These are phyloP conservation scores for Aspergillus ibericus DNA, from an alignment of 2,329 filamentous ascomycete species.

Conservation along the genomic window DNA sequence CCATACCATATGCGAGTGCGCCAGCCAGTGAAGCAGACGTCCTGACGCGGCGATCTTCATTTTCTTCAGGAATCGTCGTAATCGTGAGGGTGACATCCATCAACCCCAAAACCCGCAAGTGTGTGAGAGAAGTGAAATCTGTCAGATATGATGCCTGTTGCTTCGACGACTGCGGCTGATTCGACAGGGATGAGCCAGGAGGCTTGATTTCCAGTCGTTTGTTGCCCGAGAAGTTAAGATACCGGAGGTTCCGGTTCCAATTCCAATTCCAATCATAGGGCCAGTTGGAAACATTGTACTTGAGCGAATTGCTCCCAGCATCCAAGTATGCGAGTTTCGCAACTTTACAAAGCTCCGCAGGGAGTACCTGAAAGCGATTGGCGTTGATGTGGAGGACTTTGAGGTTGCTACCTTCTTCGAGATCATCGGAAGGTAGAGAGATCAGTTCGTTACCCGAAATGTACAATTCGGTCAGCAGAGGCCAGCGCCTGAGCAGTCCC, in stretches of 20 bases:
- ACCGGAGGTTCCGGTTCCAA: slow-evolving; percentile 90
- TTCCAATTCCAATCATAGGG: slow-evolving; percentile 99
- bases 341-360: slow-evolving; percentile 91
- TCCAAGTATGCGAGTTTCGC: slow-evolving; percentile 89
- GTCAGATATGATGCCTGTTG: slow-evolving; percentile 67
- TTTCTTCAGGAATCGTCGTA: slow-evolving; percentile 90
- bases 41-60: slow-evolving; percentile 88
- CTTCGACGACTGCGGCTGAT: slow-evolving; percentile 51
- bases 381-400: slow-evolving; percentile 93
- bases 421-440: slow-evolving; percentile 85
- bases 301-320: slow-evolving; percentile 90
- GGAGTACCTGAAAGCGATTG: slow-evolving; percentile 96
- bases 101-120: slow-evolving; percentile 82
- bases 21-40: slow-evolving; percentile 96
- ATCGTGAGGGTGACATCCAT: slow-evolving; percentile 98
- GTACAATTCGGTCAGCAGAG: slow-evolving; percentile 85
- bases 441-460: slow-evolving; percentile 93
- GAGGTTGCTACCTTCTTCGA: slow-evolving; percentile 84
- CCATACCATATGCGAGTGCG: slow-evolving; percentile 93
- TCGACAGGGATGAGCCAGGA: slow-evolving; percentile 54
- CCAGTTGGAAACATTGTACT: slow-evolving; percentile 99
- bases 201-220: slow-evolving; percentile 89
- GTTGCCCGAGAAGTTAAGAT: slow-evolving; percentile 94
- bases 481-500: slow-evolving; percentile 84
- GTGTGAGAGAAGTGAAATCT: slow-evolving; percentile 81